Conservation (phyloP, 1,284 basidiomycete genomes). For the Inonotus hispidus region DNA sequence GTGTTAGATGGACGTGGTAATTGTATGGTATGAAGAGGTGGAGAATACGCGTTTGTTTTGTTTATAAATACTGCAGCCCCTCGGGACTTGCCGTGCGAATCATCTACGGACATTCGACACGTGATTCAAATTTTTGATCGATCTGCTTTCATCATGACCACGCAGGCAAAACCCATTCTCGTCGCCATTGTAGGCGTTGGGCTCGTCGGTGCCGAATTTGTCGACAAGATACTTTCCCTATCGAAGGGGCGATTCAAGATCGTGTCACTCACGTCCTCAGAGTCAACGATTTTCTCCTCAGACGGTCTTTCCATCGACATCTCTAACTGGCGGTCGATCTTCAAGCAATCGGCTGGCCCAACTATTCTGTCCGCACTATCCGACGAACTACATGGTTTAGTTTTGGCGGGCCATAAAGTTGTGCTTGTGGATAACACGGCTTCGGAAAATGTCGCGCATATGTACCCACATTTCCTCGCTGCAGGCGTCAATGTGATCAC, state of each 20-base stretch:
- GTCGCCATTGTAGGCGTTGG: slow-evolving; percentile 85
- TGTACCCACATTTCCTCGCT: slow-evolving; percentile 81
- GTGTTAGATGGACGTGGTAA: background rate
- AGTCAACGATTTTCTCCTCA: slow-evolving; percentile 56
- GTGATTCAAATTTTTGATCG: background rate
- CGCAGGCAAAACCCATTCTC: slow-evolving; percentile 1
- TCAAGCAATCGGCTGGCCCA: slow-evolving; percentile 25
- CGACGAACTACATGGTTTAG: slow-evolving; percentile 39
- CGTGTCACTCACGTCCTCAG: slow-evolving; percentile 77
- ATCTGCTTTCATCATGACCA: background rate
- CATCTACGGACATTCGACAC: background rate
- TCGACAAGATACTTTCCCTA: slow-evolving; percentile 69
- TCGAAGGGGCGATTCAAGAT: slow-evolving; percentile 66
- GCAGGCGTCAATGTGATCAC: slow-evolving; percentile 88
- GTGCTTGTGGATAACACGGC: slow-evolving; percentile 95
- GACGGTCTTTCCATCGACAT: slow-evolving; percentile 38
- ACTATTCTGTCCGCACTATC: slow-evolving; percentile 39
- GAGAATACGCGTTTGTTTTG: background rate
- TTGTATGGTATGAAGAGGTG: background rate
- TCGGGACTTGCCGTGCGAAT: background rate
- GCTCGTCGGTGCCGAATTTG: slow-evolving; percentile 82
- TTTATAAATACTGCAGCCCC: background rate
- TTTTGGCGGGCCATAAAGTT: slow-evolving; percentile 48
- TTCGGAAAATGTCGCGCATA: slow-evolving; percentile 73
- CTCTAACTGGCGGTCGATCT: slow-evolving; percentile 24